Evolutionary conservation across 2,329 filamentous ascomycete genomes (phyloP).

Genomic region (Ceratocystis variospora): DNA sequence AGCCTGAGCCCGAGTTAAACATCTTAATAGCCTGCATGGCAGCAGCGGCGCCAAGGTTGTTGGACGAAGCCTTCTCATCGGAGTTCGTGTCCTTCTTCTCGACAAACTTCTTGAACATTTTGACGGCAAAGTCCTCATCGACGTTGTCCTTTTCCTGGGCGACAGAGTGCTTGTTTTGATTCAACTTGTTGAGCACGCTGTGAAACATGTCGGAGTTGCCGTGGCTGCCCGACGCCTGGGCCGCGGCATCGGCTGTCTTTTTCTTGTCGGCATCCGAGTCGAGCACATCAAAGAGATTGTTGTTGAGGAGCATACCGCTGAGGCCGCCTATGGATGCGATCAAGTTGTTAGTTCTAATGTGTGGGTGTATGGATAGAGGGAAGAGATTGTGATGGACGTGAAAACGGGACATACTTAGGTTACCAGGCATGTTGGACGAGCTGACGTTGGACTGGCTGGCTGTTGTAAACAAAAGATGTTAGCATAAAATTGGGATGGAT

Average conservation of each 20-base stretch:
- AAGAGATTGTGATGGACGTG: neutral
- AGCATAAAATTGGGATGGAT: neutral
- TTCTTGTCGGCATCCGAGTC: slow-evolving; percentile 37
- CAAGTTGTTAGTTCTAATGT: slow-evolving; percentile 10
- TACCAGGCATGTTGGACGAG: slow-evolving; percentile 8
- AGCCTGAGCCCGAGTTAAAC: slow-evolving; percentile 46
- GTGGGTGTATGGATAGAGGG: neutral
- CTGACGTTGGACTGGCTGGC: slow-evolving; percentile 1
- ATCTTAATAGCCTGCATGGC: slow-evolving; percentile 71
- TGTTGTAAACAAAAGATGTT: neutral
- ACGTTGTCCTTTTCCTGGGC: slow-evolving; percentile 34
- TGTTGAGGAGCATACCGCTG: slow-evolving; percentile 19
- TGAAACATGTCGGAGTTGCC: slow-evolving; percentile 38
- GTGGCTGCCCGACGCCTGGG: slow-evolving; percentile 33
- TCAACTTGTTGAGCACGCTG: slow-evolving; percentile 34
- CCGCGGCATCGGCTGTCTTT: slow-evolving; percentile 36
- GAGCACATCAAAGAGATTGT: slow-evolving; percentile 19
- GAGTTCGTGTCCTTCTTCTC: slow-evolving; percentile 36
- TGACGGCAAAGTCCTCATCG: slow-evolving; percentile 48
- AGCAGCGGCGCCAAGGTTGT: slow-evolving; percentile 54
- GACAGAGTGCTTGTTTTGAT: slow-evolving; percentile 36
- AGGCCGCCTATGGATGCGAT: slow-evolving; percentile 11
- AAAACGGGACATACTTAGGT: slow-evolving; percentile 13
- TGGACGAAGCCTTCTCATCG: slow-evolving; percentile 34
- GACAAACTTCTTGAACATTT: slow-evolving; percentile 65